phyloP scores from a whole-genome alignment of 2,329 filamentous ascomycete species.

The Botrytis deweyae region DNA sequence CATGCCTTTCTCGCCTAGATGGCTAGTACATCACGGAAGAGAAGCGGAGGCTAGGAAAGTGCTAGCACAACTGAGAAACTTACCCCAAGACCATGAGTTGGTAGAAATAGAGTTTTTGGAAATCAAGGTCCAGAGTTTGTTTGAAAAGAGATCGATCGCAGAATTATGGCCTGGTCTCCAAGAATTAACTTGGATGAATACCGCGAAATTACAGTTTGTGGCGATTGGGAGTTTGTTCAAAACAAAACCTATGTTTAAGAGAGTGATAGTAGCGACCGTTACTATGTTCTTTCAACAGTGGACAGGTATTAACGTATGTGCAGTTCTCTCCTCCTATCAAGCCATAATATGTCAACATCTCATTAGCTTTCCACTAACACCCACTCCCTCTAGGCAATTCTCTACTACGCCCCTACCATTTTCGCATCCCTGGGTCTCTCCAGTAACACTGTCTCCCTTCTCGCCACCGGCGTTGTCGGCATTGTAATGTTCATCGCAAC shows the following conservation, averaged over 20 bases:
- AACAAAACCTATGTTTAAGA: slow-evolving; percentile 63
- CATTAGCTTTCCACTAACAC: background rate
- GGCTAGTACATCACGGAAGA: slow-evolving; percentile 68
- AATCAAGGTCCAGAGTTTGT: slow-evolving; percentile 75
- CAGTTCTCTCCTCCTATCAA: background rate
- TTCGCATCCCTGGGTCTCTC: slow-evolving; percentile 48
- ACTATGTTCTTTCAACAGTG: slow-evolving; percentile 62
- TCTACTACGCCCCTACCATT: slow-evolving; percentile 50
- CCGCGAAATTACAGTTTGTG: slow-evolving; percentile 68
- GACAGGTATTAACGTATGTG: slow-evolving; percentile 45
- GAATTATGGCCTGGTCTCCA: slow-evolving; percentile 66
- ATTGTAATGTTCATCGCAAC: slow-evolving; percentile 69
- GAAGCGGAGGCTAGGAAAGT: slow-evolving; percentile 65
- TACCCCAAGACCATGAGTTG: slow-evolving; percentile 62
- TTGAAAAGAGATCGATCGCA: slow-evolving; percentile 69
- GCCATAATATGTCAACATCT: background rate
- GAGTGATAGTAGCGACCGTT: slow-evolving; percentile 62
- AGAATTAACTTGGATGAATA: slow-evolving; percentile 60
- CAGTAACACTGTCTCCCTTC: slow-evolving; percentile 51
- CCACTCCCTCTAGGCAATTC: slow-evolving; percentile 8
- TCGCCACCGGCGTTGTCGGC: slow-evolving; percentile 70
- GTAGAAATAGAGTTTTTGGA: slow-evolving; percentile 78
- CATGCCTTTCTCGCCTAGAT: slow-evolving; percentile 77
- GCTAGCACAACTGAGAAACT: slow-evolving; percentile 62
- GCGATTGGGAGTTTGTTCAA: slow-evolving; percentile 64